These are phyloP conservation scores for Ophidiomyces ophidiicola DNA, from an alignment of 2,329 filamentous ascomycete species.

Conservation along the genomic window DNA sequence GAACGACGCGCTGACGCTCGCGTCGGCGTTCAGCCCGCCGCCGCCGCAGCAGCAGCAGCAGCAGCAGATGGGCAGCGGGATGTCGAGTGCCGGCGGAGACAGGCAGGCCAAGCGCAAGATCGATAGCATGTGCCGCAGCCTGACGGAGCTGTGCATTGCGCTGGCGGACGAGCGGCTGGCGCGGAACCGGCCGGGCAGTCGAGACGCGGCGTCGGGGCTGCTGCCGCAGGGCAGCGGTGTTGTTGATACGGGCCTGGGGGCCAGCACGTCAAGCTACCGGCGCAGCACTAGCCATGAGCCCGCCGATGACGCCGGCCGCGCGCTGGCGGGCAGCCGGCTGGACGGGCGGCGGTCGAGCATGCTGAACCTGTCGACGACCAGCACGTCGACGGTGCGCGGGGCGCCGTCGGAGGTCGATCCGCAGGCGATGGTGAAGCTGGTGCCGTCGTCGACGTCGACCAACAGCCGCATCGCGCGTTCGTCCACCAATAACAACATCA, in stretches of 20 bases:
- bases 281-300: conserved; percentile 31
- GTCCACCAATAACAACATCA: conserved; percentile 25
- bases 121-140: conserved; percentile 79
- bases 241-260: too few relatives aligned
- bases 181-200: conserved; percentile 23
- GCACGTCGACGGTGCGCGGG: conserved; percentile 13
- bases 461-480: conserved; percentile 32
- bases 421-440: conserved; percentile 20
- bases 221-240: too few relatives aligned
- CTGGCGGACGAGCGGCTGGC: conserved; percentile 49
- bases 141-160: conserved; percentile 85
- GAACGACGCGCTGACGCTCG: conserved; percentile 65
- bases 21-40: conserved; percentile 63
- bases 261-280: conserved; percentile 24
- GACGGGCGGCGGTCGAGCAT: conserved; percentile 33
- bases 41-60: conserved; percentile 39
- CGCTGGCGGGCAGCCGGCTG: conserved; percentile 20
- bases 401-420: conserved; percentile 21
- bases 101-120: conserved; percentile 79
- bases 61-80: conserved; percentile 28
- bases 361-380: conserved; percentile 20
- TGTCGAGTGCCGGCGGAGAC: conserved; percentile 47
- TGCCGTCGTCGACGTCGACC: conserved; percentile 21
- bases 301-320: conserved; percentile 23
- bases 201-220: conserved; percentile 21